Percentiles rank a stretch among this genome's conserved stretches.
phyloP scores from a whole-genome alignment of 805 yeast species.

The Candida chilensis region DNA sequence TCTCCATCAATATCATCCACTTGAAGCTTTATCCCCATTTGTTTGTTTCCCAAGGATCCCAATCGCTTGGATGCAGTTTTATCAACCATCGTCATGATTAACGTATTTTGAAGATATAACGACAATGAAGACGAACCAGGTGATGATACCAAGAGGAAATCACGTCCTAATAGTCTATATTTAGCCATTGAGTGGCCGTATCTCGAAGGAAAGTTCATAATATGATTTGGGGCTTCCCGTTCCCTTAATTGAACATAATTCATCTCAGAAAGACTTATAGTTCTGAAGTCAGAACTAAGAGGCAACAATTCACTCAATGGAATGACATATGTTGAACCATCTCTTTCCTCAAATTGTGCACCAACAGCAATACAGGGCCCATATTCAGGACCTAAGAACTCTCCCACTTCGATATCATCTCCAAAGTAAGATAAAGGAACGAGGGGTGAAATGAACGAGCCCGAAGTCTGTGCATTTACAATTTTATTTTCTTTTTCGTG shows the following conservation, averaged over 20 bases:
- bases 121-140: constrained; percentile 42
- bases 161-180: constrained; percentile 13
- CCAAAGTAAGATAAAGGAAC: constrained; percentile 36
- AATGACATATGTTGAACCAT: constrained; percentile 35
- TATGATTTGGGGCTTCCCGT: too few relatives aligned
- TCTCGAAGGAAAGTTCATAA: constrained; percentile 15
- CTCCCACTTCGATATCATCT: constrained; percentile 27
- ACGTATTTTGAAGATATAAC: constrained; percentile 17
- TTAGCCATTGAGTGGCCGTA: constrained; percentile 33
- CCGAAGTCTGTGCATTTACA: neutral
- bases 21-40: constrained; percentile 23
- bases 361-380: constrained; percentile 35
- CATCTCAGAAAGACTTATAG: neutral
- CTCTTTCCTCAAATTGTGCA: constrained; percentile 34
- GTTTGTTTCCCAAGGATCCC: constrained; percentile 32
- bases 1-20: constrained; percentile 24
- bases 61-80: constrained; percentile 12
- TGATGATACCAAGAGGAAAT: constrained; percentile 34
- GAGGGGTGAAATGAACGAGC: constrained; percentile 5
- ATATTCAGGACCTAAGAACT: constrained; percentile 22
- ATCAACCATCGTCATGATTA: constrained; percentile 14
- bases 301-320: constrained; percentile 20
- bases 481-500: neutral
- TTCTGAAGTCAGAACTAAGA: neutral
- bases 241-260: constrained; percentile 2